phyloP scores from a whole-genome alignment of 1,284 basidiomycete species.

The Cutaneotrichosporon mucoides region DNA sequence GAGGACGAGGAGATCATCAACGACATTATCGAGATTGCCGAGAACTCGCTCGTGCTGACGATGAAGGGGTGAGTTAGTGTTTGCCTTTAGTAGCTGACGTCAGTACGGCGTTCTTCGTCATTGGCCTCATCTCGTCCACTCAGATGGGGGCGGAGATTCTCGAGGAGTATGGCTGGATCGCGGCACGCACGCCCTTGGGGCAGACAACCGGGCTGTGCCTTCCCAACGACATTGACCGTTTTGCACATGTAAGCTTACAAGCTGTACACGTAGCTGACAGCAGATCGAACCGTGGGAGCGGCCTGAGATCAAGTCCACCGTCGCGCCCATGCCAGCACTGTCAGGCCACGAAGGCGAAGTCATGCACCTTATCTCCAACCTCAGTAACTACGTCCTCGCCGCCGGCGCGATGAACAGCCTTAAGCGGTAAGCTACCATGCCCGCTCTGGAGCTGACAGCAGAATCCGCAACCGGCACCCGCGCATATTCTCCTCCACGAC shows the following conservation, averaged over 20 bases:
- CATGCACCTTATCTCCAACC: slow-evolving; percentile 82
- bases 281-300: slow-evolving; percentile 75
- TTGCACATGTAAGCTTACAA: slow-evolving; percentile 64
- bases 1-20: slow-evolving; percentile 92
- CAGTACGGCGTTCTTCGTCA: slow-evolving; percentile 93
- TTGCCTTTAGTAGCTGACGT: not conserved
- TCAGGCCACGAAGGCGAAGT: slow-evolving; percentile 77
- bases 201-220: slow-evolving; percentile 84
- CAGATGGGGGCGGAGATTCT: slow-evolving; percentile 73
- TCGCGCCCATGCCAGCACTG: slow-evolving; percentile 59
- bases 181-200: slow-evolving; percentile 81
- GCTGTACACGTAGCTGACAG: not conserved
- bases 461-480: slow-evolving; percentile 68
- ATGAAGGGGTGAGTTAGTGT: slow-evolving; percentile 72
- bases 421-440: slow-evolving; percentile 58
- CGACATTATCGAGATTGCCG: slow-evolving; percentile 83
- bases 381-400: slow-evolving; percentile 93
- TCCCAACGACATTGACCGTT: slow-evolving; percentile 73
- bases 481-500: slow-evolving; percentile 68
- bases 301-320: slow-evolving; percentile 33
- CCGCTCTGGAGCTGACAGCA: slow-evolving; percentile 38
- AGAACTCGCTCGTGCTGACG: slow-evolving; percentile 81
- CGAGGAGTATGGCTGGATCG: slow-evolving; percentile 88
- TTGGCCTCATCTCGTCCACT: slow-evolving; percentile 76
- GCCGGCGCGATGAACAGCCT: slow-evolving; percentile 84